Base-by-base conservation (phyloP, 768 basidiomycete species). In the Auricularia sp. region DNA sequence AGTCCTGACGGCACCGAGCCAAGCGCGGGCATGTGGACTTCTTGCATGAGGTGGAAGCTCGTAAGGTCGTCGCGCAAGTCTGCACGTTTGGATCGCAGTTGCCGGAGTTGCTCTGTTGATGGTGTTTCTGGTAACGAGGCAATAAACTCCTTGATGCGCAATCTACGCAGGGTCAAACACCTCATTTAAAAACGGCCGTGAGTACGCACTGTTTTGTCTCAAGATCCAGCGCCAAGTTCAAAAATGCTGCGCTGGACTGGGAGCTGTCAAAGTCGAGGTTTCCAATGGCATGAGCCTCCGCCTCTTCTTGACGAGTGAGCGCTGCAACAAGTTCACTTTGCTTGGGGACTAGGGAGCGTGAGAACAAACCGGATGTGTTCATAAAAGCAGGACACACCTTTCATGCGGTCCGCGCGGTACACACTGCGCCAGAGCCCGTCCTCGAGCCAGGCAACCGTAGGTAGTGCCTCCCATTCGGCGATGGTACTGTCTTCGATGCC, bases 401-500 rank as follows among this genome's bases (percentile, higher is more conserved):
- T 51, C 16, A 3, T 16, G 13, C n/a, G 47, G 14, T 51, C 47
- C 4, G 47, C 47, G 6, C 47, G 4, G 14, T 51, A 51, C 3
- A 51, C 47, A 51, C 47, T 51, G 6, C 14, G 4, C 47, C 47
- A 51, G 6, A 6, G 6, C 6, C 47, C 47, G 4, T 5, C 47
- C 6, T 6, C 47, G n/a, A 51, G 47, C 6, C 47, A 16, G 14
- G 47, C 6, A 3, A 3, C n/a, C 4, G 47, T 51, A 16, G 47
- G 47, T 7, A 51, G 47, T 3, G 3, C 16, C 6, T 51, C 14
- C 47, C 47, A 51, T 16, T 5, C 14, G 3, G n/a, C 71, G 65
- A 51, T 73, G 65, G n/a, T 62, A 59, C 29, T 58, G 51, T 68
- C 65, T 10, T 64, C 69, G 5, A 69, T 33, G 0, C 54, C 71